Evolutionary conservation across 2,329 filamentous ascomycete genomes (phyloP).

Genomic region (Alternaria arborescens): DNA sequence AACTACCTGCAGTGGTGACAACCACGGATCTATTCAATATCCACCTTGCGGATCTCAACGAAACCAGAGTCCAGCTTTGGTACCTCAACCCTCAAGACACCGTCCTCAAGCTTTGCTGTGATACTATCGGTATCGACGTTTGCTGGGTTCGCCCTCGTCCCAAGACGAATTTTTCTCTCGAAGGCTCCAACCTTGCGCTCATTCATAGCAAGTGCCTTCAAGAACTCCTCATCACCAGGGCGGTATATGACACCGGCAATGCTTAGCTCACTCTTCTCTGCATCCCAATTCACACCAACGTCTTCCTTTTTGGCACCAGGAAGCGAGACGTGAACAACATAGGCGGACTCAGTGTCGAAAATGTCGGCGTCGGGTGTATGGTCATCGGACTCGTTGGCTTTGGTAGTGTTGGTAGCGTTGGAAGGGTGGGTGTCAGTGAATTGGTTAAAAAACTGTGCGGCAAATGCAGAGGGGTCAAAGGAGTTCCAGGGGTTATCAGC

Average conservation of each 20-base stretch:
- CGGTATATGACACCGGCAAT: conserved; percentile 78
- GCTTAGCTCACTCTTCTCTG: conserved; percentile 70
- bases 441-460: conserved; percentile 43
- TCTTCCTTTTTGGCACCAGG: conserved; percentile 83
- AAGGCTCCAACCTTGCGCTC: conserved; percentile 80
- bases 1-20: background rate
- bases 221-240: conserved; percentile 72
- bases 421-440: conserved; percentile 39
- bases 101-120: conserved; percentile 79
- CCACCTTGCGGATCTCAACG: conserved; percentile 62
- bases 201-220: conserved; percentile 68
- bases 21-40: conserved; percentile 53
- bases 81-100: conserved; percentile 77
- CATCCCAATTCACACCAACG: conserved; percentile 78
- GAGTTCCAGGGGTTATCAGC: conserved; percentile 16
- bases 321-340: conserved; percentile 75
- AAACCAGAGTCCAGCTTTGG: conserved; percentile 73
- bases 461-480: conserved; percentile 40
- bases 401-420: conserved; percentile 21
- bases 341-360: conserved; percentile 70
- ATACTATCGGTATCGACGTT: conserved; percentile 73
- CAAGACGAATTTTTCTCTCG: conserved; percentile 72
- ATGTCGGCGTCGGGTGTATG: conserved; percentile 76
- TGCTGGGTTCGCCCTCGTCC: conserved; percentile 62
- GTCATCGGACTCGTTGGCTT: conserved; percentile 37